Evolutionary conservation across 306 rosid species (phyloP), one percentile per base, ranked within the genome.

Genomic region (Vigna hirtella): DNA sequence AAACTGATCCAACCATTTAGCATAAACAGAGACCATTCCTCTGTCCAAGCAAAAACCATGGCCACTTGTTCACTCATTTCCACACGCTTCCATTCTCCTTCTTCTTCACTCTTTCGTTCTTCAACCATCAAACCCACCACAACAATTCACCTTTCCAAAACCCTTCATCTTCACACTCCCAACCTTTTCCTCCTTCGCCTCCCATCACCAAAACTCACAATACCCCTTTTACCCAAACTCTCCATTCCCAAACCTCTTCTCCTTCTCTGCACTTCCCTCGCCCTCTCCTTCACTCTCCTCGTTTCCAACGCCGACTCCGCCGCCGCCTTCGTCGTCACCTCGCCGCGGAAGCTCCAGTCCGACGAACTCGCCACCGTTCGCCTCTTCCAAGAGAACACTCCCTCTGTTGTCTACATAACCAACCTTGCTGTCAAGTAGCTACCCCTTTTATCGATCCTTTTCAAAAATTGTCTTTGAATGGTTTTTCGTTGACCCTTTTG

Each of bases 291-390:
- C n/a, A 80, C 94, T 12, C 81, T 96, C 45, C 66, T 93, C 56
- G n/a, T 96, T 43, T 63, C 88, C 24, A 90, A 88, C 77, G 87
- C 83, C 12, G 91, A 91, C 55, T 49, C 94, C 13, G 96, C 99
- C 45, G 78, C 93, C 7, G 97, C 99, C 47, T 93, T 96, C 69
- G 94, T 96, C 7, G 89, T 89, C 74, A 86, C 90, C 58, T 14
- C 96, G 2, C 91, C 90, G 8, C 83, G 93, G 79, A 96, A 90
- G 82, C 56, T 96, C 24, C 96, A 96, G 80, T 59, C 94, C 66
- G 98, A 96, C 82, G 98, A 96, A 84, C 99, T 93, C 73, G 97
- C 99, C 14, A 96, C 99, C 0, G 98, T 96, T 65, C 93, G 96
- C 26, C 93, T 96, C 56, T 91, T 96, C 62, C 96, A 87, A 84